phyloP scores from a whole-genome alignment of 441 rosid genomes.

The Adansonia grandidieri region DNA sequence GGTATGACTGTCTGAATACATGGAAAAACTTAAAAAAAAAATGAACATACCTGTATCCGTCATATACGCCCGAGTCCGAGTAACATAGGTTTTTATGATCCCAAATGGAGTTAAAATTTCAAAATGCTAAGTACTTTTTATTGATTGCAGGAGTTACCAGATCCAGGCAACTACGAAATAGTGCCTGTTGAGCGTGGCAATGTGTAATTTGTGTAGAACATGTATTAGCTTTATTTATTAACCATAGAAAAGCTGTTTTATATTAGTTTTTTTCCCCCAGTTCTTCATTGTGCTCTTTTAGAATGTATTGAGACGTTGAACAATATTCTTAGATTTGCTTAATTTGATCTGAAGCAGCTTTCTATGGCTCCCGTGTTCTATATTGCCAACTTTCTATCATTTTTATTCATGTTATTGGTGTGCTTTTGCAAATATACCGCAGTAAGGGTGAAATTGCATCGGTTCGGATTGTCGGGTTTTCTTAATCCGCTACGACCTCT shows the following conservation, averaged over 20 bases:
- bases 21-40: too few relatives aligned
- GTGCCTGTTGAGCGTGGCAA: background rate
- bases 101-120: background rate
- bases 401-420: background rate
- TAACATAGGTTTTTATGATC: background rate
- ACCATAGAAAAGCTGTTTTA: background rate
- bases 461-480: background rate
- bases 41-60: too few relatives aligned
- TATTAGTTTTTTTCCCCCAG: background rate
- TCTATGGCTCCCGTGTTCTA: background rate
- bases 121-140: background rate
- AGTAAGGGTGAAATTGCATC: background rate
- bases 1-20: too few relatives aligned
- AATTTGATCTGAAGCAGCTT: background rate
- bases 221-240: constrained; percentile 13
- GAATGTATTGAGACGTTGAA: background rate
- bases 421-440: background rate
- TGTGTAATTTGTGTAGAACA: constrained; percentile 23
- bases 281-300: background rate
- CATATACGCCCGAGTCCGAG: too few relatives aligned
- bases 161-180: background rate
- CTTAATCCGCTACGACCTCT: background rate
- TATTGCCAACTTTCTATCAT: background rate
- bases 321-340: background rate
- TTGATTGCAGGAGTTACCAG: constrained; percentile 26